A percentile compares a stretch with the other conserved stretches of the same genome.
These are phyloP conservation scores for Meira miltonrushii DNA, from an alignment of 1,284 basidiomycete genomes.

Conservation along the genomic window DNA sequence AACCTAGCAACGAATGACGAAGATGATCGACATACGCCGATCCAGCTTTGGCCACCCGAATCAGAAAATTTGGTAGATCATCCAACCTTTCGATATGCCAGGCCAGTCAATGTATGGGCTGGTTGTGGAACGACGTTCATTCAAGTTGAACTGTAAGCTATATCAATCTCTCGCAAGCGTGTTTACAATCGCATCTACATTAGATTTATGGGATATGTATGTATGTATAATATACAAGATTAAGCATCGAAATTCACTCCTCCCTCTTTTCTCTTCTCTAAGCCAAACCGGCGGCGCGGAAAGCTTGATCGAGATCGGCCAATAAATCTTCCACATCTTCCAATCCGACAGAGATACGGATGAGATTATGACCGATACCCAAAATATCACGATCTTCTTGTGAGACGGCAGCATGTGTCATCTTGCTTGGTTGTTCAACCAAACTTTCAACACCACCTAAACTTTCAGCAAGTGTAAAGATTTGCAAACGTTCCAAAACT, in stretches of 20 bases:
- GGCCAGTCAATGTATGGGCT: constrained; percentile 10
- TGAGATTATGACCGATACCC: constrained; percentile 69
- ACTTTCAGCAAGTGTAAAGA: constrained; percentile 83
- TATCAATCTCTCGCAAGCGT: no score
- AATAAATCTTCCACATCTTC: constrained; percentile 81
- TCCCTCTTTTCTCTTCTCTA: background rate
- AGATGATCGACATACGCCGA: constrained; percentile 5
- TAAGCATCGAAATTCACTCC: no score
- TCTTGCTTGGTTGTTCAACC: constrained; percentile 61
- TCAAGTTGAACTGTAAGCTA: background rate
- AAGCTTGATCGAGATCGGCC: constrained; percentile 62
- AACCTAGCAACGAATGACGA: constrained; percentile 10
- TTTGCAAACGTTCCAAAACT: constrained; percentile 65
- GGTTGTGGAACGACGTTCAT: constrained; percentile 14
- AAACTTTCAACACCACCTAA: constrained; percentile 87
- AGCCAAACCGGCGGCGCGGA: constrained; percentile 4
- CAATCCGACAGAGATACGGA: constrained; percentile 79
- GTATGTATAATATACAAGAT: no score
- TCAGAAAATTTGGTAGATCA: background rate
- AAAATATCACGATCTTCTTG: constrained; percentile 57
- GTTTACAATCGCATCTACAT: no score
- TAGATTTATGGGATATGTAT: no score
- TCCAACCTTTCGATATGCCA: background rate
- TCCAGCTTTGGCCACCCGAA: background rate
- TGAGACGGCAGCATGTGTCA: constrained; percentile 63